Evolutionary conservation across 495 filamentous ascomycete species (phyloP).

Genomic region (Aspergillus bridgeri): DNA sequence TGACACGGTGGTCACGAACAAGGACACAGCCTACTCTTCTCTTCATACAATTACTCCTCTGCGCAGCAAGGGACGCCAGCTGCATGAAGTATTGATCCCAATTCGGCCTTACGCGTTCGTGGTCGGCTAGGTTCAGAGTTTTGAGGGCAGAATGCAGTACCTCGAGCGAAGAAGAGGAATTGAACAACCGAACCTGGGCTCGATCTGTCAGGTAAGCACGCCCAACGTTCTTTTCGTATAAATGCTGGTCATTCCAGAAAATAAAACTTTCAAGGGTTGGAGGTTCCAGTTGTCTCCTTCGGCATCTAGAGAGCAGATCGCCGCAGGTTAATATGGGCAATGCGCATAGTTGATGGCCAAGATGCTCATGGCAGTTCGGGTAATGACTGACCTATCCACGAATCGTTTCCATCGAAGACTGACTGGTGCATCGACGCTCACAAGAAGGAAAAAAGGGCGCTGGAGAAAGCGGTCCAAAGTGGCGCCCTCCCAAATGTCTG

Average conservation of each 20-base stretch:
- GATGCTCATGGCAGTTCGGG: neutral
- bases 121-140: slow-evolving; percentile 68
- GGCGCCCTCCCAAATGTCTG: slow-evolving; percentile 65
- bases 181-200: slow-evolving; percentile 80
- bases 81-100: slow-evolving; percentile 99
- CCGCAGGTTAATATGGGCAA: neutral
- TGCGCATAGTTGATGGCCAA: neutral
- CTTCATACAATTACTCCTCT: slow-evolving; percentile 97
- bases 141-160: slow-evolving; percentile 66
- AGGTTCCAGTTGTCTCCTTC: slow-evolving; percentile 35
- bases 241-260: slow-evolving; percentile 66
- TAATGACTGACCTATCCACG: slow-evolving; percentile 43
- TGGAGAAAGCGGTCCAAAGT: slow-evolving; percentile 68
- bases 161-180: slow-evolving; percentile 67
- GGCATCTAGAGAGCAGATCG: slow-evolving; percentile 35
- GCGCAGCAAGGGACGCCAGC: slow-evolving; percentile 84
- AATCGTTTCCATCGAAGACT: slow-evolving; percentile 77
- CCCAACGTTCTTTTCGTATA: slow-evolving; percentile 65
- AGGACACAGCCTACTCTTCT: slow-evolving; percentile 91
- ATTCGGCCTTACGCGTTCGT: slow-evolving; percentile 77
- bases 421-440: slow-evolving; percentile 88
- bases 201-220: slow-evolving; percentile 70
- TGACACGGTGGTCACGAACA: slow-evolving; percentile 82
- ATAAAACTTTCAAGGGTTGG: slow-evolving; percentile 77
- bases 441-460: slow-evolving; percentile 87